Evolutionary conservation across 495 filamentous ascomycete species (phyloP), one percentile per base, ranked within the genome.

Genomic region (Daldinia bambusicola): DNA sequence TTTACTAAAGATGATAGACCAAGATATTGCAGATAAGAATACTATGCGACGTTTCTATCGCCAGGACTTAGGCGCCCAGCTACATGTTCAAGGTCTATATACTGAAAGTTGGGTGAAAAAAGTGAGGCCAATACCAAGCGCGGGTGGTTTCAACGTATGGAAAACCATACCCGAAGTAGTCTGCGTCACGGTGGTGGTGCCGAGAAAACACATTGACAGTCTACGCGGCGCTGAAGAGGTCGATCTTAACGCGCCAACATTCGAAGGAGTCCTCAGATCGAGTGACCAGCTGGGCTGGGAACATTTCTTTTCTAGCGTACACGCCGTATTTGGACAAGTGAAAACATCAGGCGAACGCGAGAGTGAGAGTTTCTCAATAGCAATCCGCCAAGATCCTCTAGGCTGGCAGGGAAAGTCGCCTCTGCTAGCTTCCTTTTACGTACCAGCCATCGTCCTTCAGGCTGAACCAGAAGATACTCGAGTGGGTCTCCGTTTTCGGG

Each of bases 391-490:
- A 13, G 80, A 82, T 50, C 34, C 67, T 16, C 58, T 63, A 10
- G 66, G 74, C 32, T 84, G 78, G 79, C 57, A 69, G 5, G 81
- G 81, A 16, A 68, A 65, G 1, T 80, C 80, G 8, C 61, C 79
- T 14, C 55, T 85, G 52, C 65, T 85, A 40, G 76, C 76, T n/a
- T 79, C 80, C 0, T 83, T 80, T 69, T 77, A 78, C 45, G 78
- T 78, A 26, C 75, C 81, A 14, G 75, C 77, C 7, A 56, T 59
- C n/a, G 53, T 53, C 20, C 55, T 84, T 0, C 70, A 75, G 30
- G 41, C 51, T 2, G 70, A 80, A 36, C 74, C 74, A n/a, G 51
- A 36, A 12, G 70, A 55, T 36, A 51, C 55, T 1, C 52, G 51
- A 7, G 71, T 81, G 20, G 67, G 72, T 3, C 63, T 83, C 31